phyloP scores from a whole-genome alignment of 179 eudicot genomes.

The Pouteria campechiana region DNA sequence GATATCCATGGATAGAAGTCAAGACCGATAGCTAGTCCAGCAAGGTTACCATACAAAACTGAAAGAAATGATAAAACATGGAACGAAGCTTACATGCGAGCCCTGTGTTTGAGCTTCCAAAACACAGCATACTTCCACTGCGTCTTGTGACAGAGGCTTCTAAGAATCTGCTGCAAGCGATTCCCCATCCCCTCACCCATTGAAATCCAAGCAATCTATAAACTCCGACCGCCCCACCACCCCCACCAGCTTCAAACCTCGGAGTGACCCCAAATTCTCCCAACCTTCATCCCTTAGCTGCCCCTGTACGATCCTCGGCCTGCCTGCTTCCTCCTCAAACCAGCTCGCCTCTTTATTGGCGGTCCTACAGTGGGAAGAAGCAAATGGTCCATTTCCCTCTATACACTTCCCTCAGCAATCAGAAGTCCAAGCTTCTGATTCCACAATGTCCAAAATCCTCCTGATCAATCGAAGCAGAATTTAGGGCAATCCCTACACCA shows the following conservation, averaged over 20 bases:
- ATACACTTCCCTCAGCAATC: slow-evolving; percentile 10
- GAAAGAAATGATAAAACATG: neutral
- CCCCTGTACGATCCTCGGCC: slow-evolving; percentile 98
- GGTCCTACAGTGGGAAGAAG: slow-evolving; percentile 67
- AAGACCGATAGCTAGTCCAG: too few relatives aligned
- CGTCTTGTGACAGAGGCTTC: slow-evolving; percentile 50
- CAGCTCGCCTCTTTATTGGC: slow-evolving; percentile 78
- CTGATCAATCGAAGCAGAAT: slow-evolving; percentile 4
- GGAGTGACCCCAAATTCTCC: slow-evolving; percentile 27
- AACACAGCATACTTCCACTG: slow-evolving; percentile 80
- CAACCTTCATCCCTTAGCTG: slow-evolving; percentile 48
- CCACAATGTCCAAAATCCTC: slow-evolving; percentile 4
- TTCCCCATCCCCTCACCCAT: slow-evolving; percentile 42
- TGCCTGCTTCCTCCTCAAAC: slow-evolving; percentile 91
- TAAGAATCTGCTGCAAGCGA: slow-evolving; percentile 63
- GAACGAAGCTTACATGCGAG: slow-evolving; percentile 57
- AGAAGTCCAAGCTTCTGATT: slow-evolving; percentile 18
- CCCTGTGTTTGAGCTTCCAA: slow-evolving; percentile 78
- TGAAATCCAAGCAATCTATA: too few relatives aligned
- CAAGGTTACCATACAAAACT: too few relatives aligned
- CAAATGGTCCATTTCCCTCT: slow-evolving; percentile 54
- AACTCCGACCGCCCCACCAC: slow-evolving; percentile 17
- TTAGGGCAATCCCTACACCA: slow-evolving; percentile 1
- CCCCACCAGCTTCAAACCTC: slow-evolving; percentile 21
- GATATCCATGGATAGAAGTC: too few relatives aligned